A percentile compares a stretch with the other conserved stretches of the same genome.
Evolutionary conservation across 768 basidiomycete species (phyloP).

Genomic region (Naematelia aurantialba): DNA sequence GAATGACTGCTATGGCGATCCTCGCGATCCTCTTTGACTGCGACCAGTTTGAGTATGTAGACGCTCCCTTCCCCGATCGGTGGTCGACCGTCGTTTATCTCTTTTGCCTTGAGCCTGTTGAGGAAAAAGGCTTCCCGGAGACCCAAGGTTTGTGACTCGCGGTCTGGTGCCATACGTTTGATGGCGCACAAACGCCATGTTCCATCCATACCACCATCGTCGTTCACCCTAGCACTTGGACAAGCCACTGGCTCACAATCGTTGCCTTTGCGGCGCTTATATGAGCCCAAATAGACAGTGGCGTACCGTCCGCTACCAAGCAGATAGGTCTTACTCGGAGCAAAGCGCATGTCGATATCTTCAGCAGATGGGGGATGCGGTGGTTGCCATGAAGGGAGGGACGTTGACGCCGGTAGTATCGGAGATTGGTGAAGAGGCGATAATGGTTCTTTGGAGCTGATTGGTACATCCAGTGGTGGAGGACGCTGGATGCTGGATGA

Average conservation of each 20-base stretch:
- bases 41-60: slow-evolving; percentile 38
- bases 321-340: slow-evolving; percentile 22
- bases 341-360: slow-evolving; percentile 31
- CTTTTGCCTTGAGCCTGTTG: slow-evolving; percentile 23
- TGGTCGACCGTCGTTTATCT: background rate
- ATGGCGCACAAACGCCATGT: slow-evolving; percentile 52
- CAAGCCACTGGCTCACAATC: background rate
- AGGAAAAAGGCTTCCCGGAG: slow-evolving; percentile 52
- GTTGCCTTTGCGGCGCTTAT: slow-evolving; percentile 11
- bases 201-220: slow-evolving; percentile 20
- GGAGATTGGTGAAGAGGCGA: slow-evolving; percentile 42
- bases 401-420: slow-evolving; percentile 18
- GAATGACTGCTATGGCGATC: slow-evolving; percentile 12
- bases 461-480: background rate
- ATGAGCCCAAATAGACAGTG: slow-evolving; percentile 36
- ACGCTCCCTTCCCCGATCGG: slow-evolving; percentile 20
- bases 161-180: slow-evolving; percentile 50
- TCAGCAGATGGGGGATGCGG: slow-evolving; percentile 28
- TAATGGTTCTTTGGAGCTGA: slow-evolving; percentile 20
- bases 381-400: slow-evolving; percentile 28
- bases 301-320: slow-evolving; percentile 46
- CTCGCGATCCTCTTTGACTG: slow-evolving; percentile 39
- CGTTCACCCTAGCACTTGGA: background rate
- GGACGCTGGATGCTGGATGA: slow-evolving; percentile 4
- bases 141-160: slow-evolving; percentile 50